A percentile compares a stretch with the other conserved stretches of the same genome.
Evolutionary conservation across 192 early-diverging fungal species (phyloP).

Genomic region (Physocladia obscura): DNA sequence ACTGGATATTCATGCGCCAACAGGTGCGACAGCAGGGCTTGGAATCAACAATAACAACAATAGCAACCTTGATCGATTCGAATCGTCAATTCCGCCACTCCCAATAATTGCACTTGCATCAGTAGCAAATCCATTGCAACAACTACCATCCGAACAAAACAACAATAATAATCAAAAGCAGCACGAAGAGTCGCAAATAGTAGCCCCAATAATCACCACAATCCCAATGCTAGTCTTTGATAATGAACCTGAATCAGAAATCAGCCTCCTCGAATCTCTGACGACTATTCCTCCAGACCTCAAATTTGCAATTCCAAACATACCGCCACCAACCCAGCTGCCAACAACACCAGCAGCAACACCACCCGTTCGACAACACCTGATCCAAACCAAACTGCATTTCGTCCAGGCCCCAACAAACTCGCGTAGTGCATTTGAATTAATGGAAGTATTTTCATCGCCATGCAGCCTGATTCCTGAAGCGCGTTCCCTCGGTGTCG

Average conservation of each 20-base stretch:
- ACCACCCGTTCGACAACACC: background rate
- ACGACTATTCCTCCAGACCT: background rate
- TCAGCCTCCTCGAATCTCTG: background rate
- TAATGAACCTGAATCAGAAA: background rate
- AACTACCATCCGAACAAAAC: too few species aligned
- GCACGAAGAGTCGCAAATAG: background rate
- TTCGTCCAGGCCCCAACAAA: slow-evolving; percentile 8
- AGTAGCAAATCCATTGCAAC: too few species aligned
- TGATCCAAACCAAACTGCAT: slow-evolving; percentile 13
- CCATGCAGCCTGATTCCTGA: slow-evolving; percentile 22
- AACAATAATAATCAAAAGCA: too few species aligned
- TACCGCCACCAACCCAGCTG: background rate
- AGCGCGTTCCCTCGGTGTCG: slow-evolving; percentile 10
- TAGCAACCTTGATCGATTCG: slow-evolving; percentile 11
- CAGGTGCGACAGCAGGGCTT: background rate
- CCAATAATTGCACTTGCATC: too few species aligned
- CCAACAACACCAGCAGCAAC: background rate
- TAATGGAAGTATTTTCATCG: slow-evolving; percentile 22
- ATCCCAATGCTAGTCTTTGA: slow-evolving; percentile 5
- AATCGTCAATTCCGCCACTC: too few species aligned
- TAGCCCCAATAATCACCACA: background rate
- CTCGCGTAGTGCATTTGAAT: slow-evolving; percentile 21
- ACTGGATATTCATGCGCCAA: too few species aligned
- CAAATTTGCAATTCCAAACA: background rate
- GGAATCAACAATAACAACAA: background rate